Percentiles rank a stretch among this genome's conserved stretches.
Evolutionary conservation across 73 alveolate species (phyloP).

Genomic region (Paramecium caudatum): DNA sequence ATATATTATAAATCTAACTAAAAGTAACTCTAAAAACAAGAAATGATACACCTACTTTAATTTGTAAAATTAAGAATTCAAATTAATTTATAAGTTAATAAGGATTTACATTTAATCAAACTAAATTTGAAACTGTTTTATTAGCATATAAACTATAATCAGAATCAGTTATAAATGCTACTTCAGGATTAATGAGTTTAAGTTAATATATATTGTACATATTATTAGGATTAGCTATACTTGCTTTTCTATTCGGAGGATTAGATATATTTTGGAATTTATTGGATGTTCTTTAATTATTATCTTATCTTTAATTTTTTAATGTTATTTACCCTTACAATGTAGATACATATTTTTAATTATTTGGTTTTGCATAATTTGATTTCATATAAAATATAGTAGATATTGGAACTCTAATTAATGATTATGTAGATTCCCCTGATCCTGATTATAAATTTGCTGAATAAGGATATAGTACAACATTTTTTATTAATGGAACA

Average conservation of each 20-base stretch:
- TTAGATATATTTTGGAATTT: conserved; percentile 52
- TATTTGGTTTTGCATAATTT: conserved; percentile 60
- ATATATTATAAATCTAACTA: background rate
- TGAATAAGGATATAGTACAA: conserved; percentile 8
- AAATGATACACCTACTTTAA: background rate
- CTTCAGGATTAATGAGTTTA: background rate
- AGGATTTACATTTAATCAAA: background rate
- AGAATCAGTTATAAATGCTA: conserved; percentile 7
- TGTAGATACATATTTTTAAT: background rate
- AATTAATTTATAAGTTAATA: background rate
- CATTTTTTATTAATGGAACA: background rate
- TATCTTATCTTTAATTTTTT: background rate
- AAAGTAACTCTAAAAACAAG: background rate
- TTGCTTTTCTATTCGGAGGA: conserved; percentile 65
- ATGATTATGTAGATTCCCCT: background rate
- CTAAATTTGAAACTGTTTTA: background rate
- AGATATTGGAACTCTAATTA: background rate
- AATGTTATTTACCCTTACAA: conserved; percentile 49
- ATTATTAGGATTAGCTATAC: conserved; percentile 32
- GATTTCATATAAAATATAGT: background rate
- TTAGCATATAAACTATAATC: background rate
- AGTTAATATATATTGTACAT: conserved; percentile 38
- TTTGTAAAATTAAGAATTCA: background rate
- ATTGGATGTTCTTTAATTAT: conserved; percentile 3
- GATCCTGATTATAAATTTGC: conserved; percentile 45